Conservation (phyloP, 768 basidiomycete genomes). For the Mycena rebaudengoi region DNA sequence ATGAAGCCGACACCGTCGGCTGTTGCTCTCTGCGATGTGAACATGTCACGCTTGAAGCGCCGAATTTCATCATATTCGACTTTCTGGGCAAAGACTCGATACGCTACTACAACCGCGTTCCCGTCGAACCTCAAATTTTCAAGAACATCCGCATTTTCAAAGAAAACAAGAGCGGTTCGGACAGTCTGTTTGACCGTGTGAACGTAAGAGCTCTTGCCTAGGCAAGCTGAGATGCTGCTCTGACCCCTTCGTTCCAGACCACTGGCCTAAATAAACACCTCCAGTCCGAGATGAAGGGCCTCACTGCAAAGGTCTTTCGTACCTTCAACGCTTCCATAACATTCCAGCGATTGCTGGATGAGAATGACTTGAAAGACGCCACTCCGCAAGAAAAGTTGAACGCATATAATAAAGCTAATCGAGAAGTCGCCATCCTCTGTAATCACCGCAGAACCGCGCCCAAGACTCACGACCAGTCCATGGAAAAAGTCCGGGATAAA, state of each 20-base stretch:
- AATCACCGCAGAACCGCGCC: slow-evolving; percentile 97
- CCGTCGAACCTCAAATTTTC: slow-evolving; percentile 92
- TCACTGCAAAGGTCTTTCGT: slow-evolving; percentile 99
- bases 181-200: slow-evolving; percentile 94
- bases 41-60: slow-evolving; percentile 91
- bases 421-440: slow-evolving; percentile 96
- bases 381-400: slow-evolving; percentile 96
- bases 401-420: slow-evolving; percentile 96
- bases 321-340: slow-evolving; percentile 98
- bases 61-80: slow-evolving; percentile 91
- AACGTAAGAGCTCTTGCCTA: slow-evolving; percentile 66
- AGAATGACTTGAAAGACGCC: slow-evolving; percentile 63
- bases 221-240: slow-evolving; percentile 1
- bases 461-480: slow-evolving; percentile 91
- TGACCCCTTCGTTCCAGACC: slow-evolving; percentile 51
- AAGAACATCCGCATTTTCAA: slow-evolving; percentile 99
- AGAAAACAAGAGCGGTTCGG: slow-evolving; percentile 86
- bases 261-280: slow-evolving; percentile 94
- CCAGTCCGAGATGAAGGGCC: slow-evolving; percentile 92
- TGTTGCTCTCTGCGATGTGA: slow-evolving; percentile 98
- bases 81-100: slow-evolving; percentile 99
- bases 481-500: slow-evolving; percentile 94
- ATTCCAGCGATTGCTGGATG: slow-evolving; percentile 90
- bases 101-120: slow-evolving; percentile 91
- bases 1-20: slow-evolving; percentile 98